Percentiles rank a stretch among this genome's conserved stretches.
Evolutionary conservation across 768 basidiomycete species (phyloP).

Genomic region (Pleurotus cornucopiae): DNA sequence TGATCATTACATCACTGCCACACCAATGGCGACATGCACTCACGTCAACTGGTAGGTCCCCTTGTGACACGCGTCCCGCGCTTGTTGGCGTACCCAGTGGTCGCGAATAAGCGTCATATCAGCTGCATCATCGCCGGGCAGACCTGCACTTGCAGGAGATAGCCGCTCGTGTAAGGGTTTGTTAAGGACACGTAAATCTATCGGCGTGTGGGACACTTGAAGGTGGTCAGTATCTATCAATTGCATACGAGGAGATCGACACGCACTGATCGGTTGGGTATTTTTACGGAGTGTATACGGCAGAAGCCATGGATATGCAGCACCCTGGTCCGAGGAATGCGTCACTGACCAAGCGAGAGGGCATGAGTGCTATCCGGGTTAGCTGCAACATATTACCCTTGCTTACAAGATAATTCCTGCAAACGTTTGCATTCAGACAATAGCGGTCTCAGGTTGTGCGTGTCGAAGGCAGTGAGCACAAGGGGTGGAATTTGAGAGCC

Average conservation of each 20-base stretch:
- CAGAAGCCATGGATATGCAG: constrained; percentile 33
- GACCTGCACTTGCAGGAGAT: constrained; percentile 58
- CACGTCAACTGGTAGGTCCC: constrained; percentile 15
- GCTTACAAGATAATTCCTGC: constrained; percentile 45
- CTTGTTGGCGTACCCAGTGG: constrained; percentile 54
- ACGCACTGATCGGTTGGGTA: constrained; percentile 24
- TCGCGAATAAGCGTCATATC: constrained; percentile 60
- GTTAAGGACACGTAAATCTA: constrained; percentile 51
- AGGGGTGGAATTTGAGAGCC: constrained; percentile 34
- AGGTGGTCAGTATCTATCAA: neutral
- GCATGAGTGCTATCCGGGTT: too few species aligned
- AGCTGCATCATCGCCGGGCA: constrained; percentile 51
- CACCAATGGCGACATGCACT: neutral
- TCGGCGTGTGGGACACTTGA: constrained; percentile 38
- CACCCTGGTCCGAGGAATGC: constrained; percentile 1
- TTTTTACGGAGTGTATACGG: constrained; percentile 31
- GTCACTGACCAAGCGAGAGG: neutral
- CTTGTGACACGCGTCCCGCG: constrained; percentile 29
- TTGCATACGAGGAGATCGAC: neutral
- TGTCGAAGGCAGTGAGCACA: constrained; percentile 43
- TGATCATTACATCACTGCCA: neutral
- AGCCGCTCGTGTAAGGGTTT: constrained; percentile 50
- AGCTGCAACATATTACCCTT: neutral
- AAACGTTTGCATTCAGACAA: constrained; percentile 55
- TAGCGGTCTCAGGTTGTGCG: constrained; percentile 40